Conservation (phyloP, 805 yeast genomes). For the Wickerhamiella alocasiicola region DNA sequence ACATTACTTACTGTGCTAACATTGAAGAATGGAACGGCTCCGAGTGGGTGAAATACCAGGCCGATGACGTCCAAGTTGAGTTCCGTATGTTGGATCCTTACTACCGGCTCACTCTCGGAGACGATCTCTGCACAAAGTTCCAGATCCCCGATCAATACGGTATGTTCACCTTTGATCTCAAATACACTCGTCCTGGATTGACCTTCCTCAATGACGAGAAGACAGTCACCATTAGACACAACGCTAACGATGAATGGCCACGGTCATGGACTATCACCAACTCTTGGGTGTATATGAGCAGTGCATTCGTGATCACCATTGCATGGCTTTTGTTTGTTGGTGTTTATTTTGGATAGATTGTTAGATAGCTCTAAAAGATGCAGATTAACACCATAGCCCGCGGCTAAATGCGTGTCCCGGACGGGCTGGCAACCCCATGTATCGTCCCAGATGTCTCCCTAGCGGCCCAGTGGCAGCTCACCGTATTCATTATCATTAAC, state of each 20-base stretch:
- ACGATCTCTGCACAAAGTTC: conserved; percentile 37
- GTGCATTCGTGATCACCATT: conserved; percentile 52
- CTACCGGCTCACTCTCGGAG: conserved; percentile 58
- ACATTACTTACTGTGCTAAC: conserved; percentile 40
- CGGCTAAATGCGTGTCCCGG: too few relatives aligned
- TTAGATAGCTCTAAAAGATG: conserved; percentile 23
- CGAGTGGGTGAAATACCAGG: conserved; percentile 59
- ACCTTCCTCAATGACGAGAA: conserved; percentile 52
- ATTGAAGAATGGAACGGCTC: conserved; percentile 34
- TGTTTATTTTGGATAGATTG: conserved; percentile 47
- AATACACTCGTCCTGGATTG: conserved; percentile 68
- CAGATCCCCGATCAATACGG: conserved; percentile 93
- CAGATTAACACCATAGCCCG: too few relatives aligned
- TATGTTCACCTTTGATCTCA: conserved; percentile 72
- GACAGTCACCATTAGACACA: conserved; percentile 77
- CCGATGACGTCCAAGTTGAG: conserved; percentile 64
- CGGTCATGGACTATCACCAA: conserved; percentile 89
- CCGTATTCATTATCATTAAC: too few relatives aligned
- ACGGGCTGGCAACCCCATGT: too few relatives aligned
- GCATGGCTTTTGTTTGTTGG: conserved; percentile 73
- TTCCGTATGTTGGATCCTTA: conserved; percentile 90
- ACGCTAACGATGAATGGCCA: conserved; percentile 89
- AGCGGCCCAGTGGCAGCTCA: not conserved
- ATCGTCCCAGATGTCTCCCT: too few relatives aligned
- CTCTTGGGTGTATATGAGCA: conserved; percentile 78